Conservation (phyloP, 345 rosid genomes). For the Acer saccharum region DNA sequence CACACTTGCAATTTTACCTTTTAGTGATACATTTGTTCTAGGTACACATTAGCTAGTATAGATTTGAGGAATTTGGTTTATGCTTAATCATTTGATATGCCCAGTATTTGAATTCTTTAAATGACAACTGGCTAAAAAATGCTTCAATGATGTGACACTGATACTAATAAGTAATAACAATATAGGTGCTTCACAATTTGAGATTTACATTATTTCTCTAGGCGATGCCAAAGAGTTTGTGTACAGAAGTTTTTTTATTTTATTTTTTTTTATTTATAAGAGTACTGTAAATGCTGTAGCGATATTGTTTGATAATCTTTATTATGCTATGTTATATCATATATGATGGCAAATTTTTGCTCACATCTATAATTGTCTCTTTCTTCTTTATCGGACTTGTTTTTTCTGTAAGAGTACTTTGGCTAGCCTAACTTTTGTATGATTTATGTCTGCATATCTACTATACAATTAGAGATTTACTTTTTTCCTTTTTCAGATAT, state of each 20-base stretch:
- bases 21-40: neutral
- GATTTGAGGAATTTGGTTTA: neutral
- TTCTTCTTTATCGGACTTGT: neutral
- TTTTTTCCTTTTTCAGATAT: too few relatives aligned
- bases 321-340: neutral
- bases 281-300: neutral
- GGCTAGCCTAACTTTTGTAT: neutral
- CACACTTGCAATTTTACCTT: neutral
- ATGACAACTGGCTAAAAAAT: neutral
- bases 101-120: neutral
- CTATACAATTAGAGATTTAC: neutral
- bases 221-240: neutral
- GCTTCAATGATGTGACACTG: neutral
- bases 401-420: neutral
- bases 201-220: neutral
- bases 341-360: neutral
- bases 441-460: neutral
- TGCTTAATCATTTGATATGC: neutral
- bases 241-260: neutral
- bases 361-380: neutral
- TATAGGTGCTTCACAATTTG: neutral
- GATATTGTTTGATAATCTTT: neutral
- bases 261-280: neutral
- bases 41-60: neutral
- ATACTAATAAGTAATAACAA: neutral